Evolutionary conservation across 1,284 basidiomycete species (phyloP).

Genomic region (Cutaneotrichosporon cutaneum): DNA sequence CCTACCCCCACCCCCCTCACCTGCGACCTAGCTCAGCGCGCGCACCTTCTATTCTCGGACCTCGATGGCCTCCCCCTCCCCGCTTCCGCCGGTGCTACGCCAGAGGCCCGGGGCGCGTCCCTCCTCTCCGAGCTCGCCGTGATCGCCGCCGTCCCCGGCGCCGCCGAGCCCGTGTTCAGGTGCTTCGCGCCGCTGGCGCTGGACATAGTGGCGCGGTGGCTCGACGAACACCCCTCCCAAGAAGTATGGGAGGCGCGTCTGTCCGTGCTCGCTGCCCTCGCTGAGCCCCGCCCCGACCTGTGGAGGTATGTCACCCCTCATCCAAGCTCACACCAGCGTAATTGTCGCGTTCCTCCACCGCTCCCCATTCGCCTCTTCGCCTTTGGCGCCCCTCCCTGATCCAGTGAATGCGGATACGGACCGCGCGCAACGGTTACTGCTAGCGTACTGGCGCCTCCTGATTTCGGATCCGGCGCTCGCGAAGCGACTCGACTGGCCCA

Average conservation of each 20-base stretch:
- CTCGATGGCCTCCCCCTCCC: slow-evolving; percentile 11
- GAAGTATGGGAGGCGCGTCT: slow-evolving; percentile 40
- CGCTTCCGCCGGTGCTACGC: neutral
- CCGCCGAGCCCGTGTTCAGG: slow-evolving; percentile 27
- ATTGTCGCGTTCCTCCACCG: slow-evolving; percentile 27
- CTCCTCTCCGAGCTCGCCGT: slow-evolving; percentile 33
- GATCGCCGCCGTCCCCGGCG: slow-evolving; percentile 25
- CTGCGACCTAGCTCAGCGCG: slow-evolving; percentile 17
- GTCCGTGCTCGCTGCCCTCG: slow-evolving; percentile 33
- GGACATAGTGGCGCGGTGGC: slow-evolving; percentile 46
- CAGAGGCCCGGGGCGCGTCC: slow-evolving; percentile 5
- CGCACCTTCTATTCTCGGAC: slow-evolving; percentile 11
- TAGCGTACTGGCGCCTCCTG: slow-evolving; percentile 77
- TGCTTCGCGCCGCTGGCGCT: slow-evolving; percentile 42
- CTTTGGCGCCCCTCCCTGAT: slow-evolving; percentile 26
- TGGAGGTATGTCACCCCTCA: slow-evolving; percentile 42
- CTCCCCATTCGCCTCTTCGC: slow-evolving; percentile 37
- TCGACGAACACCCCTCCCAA: slow-evolving; percentile 22
- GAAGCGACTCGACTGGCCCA: slow-evolving; percentile 63
- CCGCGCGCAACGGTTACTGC: slow-evolving; percentile 65
- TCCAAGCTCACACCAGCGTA: slow-evolving; percentile 24
- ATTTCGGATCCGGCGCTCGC: slow-evolving; percentile 69
- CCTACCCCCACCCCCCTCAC: slow-evolving; percentile 5
- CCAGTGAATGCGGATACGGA: slow-evolving; percentile 57
- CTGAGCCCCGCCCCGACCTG: slow-evolving; percentile 37